Percentiles rank a stretch among this genome's conserved stretches.
These are phyloP conservation scores for Sporisorium scitamineum DNA, from an alignment of 1,284 basidiomycete genomes.

Conservation along the genomic window DNA sequence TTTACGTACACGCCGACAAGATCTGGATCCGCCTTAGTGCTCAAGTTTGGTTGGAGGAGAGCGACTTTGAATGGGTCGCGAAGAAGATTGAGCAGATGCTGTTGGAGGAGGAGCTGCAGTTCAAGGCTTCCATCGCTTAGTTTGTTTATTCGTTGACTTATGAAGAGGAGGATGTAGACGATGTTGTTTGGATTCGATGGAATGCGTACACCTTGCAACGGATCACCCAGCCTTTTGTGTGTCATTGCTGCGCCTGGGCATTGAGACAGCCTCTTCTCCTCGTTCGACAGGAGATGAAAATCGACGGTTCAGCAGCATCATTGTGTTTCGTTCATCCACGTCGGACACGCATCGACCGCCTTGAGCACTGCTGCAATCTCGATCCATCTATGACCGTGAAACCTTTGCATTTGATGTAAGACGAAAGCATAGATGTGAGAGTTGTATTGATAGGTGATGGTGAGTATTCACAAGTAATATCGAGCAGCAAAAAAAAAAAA, in stretches of 20 bases:
- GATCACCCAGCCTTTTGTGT: too few relatives aligned
- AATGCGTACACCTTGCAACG: too few relatives aligned
- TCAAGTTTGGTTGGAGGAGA: constrained; percentile 52
- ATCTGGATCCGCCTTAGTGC: constrained; percentile 56
- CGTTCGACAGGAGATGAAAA: too few relatives aligned
- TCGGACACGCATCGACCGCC: too few relatives aligned
- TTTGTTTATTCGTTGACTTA: not conserved
- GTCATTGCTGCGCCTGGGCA: too few relatives aligned
- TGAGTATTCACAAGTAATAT: not conserved
- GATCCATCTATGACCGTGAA: too few relatives aligned
- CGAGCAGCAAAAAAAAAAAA: too few relatives aligned
- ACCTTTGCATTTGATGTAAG: not conserved
- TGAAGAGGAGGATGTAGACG: not conserved
- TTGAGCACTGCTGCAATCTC: too few relatives aligned
- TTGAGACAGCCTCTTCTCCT: too few relatives aligned
- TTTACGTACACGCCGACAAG: constrained; percentile 42
- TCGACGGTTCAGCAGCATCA: too few relatives aligned
- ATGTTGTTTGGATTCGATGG: not conserved
- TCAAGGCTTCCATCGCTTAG: constrained; percentile 9
- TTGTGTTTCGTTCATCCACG: too few relatives aligned
- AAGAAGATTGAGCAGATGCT: constrained; percentile 21
- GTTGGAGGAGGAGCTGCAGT: constrained; percentile 21
- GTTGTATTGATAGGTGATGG: not conserved
- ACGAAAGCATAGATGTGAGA: not conserved
- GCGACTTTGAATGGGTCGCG: constrained; percentile 48